Evolutionary conservation across 495 filamentous ascomycete species (phyloP).

Genomic region (Parachaetomium inaequale): DNA sequence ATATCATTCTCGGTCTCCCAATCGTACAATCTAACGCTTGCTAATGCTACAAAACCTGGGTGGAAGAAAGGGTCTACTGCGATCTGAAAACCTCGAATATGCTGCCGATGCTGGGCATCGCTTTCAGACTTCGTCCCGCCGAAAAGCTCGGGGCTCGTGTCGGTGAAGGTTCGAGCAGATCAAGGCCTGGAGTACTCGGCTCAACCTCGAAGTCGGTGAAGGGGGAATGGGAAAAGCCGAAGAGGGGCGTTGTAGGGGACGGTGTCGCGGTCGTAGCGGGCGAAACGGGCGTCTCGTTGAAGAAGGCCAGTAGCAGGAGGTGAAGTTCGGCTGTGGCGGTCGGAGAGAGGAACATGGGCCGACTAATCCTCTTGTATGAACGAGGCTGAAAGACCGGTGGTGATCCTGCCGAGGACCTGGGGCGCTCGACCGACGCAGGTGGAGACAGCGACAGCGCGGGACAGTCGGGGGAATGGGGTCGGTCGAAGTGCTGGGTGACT

Average conservation of each 20-base stretch:
- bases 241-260: slow-evolving; percentile 29
- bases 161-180: slow-evolving; percentile 38
- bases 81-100: slow-evolving; percentile 37
- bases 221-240: slow-evolving; percentile 24
- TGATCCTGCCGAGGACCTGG: slow-evolving; percentile 16
- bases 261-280: slow-evolving; percentile 26
- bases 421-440: slow-evolving; percentile 15
- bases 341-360: slow-evolving; percentile 33
- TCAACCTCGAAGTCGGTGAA: slow-evolving; percentile 22
- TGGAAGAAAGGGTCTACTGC: slow-evolving; percentile 16
- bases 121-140: slow-evolving; percentile 19
- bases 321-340: slow-evolving; percentile 35
- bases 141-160: slow-evolving; percentile 18
- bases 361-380: slow-evolving; percentile 38
- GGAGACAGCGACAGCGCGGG: slow-evolving; percentile 20
- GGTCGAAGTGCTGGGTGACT: background rate
- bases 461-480: background rate
- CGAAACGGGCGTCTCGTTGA: slow-evolving; percentile 23
- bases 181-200: slow-evolving; percentile 25
- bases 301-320: slow-evolving; percentile 31
- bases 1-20: slow-evolving; percentile 11
- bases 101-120: slow-evolving; percentile 33
- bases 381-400: slow-evolving; percentile 16
- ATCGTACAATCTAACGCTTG: slow-evolving; percentile 9
- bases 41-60: background rate